Percentiles rank a stretch among this genome's conserved stretches.
phyloP scores from a whole-genome alignment of 495 filamentous ascomycete genomes.

The Collariella sp. region DNA sequence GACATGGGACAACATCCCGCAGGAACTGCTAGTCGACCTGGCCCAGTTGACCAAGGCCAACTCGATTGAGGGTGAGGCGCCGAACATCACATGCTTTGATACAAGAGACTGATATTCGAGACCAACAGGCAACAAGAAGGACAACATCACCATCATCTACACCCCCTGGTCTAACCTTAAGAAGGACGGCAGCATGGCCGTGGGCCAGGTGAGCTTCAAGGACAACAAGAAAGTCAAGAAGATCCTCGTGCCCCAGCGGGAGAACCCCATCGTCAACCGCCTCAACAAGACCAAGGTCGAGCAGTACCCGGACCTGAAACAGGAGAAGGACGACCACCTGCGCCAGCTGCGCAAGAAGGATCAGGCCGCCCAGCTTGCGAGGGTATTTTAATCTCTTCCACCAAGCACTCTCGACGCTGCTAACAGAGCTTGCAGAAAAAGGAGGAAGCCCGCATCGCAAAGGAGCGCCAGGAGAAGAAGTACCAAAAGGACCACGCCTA shows the following conservation, averaged over 20 bases:
- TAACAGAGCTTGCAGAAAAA: conserved; percentile 47
- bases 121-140: conserved; percentile 74
- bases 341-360: conserved; percentile 61
- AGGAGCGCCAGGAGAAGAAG: conserved; percentile 78
- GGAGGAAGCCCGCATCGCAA: conserved; percentile 66
- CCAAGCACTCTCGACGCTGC: no score
- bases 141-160: conserved; percentile 92
- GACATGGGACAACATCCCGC: conserved; percentile 73
- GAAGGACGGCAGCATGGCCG: conserved; percentile 94
- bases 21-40: conserved; percentile 72
- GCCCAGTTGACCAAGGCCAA: conserved; percentile 96
- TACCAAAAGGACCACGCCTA: conserved; percentile 93
- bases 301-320: conserved; percentile 68
- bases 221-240: conserved; percentile 81
- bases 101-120: background rate
- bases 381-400: conserved; percentile 34
- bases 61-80: conserved; percentile 77
- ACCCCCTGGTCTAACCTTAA: conserved; percentile 96
- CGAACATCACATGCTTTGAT: conserved; percentile 29
- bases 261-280: conserved; percentile 87
- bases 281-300: conserved; percentile 92
- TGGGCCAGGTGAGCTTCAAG: conserved; percentile 90
- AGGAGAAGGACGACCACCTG: conserved; percentile 68
- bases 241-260: conserved; percentile 63
- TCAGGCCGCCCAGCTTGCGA: conserved; percentile 54